phyloP scores from a whole-genome alignment of 495 filamentous ascomycete genomes.

The Pseudotulostoma volvatum region DNA sequence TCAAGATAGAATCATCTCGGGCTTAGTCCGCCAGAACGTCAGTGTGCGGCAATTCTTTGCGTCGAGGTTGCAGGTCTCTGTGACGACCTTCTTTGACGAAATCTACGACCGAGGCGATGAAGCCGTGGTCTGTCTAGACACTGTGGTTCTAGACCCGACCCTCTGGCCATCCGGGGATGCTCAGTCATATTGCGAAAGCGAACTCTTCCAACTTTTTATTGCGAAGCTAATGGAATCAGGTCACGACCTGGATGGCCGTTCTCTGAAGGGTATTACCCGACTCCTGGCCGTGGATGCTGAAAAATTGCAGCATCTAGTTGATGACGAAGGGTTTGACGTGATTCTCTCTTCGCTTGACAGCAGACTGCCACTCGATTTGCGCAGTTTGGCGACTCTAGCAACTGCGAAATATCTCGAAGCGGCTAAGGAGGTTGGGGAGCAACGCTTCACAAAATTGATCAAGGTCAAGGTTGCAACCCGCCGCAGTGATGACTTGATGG shows the following conservation, averaged over 20 bases:
- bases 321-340: conserved; percentile 63
- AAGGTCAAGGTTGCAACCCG: conserved; percentile 32
- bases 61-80: conserved; percentile 27
- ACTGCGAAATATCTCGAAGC: conserved; percentile 66
- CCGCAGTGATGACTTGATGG: conserved; percentile 41
- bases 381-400: conserved; percentile 59
- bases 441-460: conserved; percentile 52
- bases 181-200: conserved; percentile 34
- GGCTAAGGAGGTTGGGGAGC: conserved; percentile 48
- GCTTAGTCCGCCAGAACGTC: conserved; percentile 35
- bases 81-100: conserved; percentile 37
- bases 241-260: conserved; percentile 39
- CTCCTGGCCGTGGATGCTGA: conserved; percentile 42
- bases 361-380: conserved; percentile 46
- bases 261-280: conserved; percentile 45
- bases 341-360: conserved; percentile 64
- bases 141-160: conserved; percentile 36
- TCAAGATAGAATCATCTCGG: conserved; percentile 44
- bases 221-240: conserved; percentile 48
- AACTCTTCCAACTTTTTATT: conserved; percentile 50
- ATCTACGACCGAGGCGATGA: conserved; percentile 46
- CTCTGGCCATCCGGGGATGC: conserved; percentile 39
- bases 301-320: conserved; percentile 48
- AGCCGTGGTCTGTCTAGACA: conserved; percentile 39
- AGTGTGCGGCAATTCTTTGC: conserved; percentile 42